These are phyloP conservation scores for Gonapodya sp. DNA, from an alignment of 192 early-diverging fungal genomes.

Conservation along the genomic window DNA sequence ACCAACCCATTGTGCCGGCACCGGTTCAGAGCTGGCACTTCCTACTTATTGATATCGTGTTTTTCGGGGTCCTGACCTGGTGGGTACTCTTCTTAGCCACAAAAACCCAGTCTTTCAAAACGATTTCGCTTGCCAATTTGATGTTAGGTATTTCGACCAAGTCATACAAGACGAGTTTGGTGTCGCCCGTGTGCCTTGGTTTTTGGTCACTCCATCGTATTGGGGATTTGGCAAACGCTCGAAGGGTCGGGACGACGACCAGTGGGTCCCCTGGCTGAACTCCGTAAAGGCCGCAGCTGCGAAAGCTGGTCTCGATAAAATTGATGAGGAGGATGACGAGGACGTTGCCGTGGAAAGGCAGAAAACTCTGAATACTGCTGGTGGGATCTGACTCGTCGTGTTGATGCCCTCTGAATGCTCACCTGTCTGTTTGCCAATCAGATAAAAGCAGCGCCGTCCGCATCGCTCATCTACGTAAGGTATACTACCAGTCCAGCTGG, in stretches of 20 bases:
- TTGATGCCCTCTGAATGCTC: background rate
- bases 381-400: constrained; percentile 12
- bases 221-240: constrained; percentile 43
- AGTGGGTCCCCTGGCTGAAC: constrained; percentile 30
- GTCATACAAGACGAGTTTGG: constrained; percentile 73
- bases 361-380: constrained; percentile 28
- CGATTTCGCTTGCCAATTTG: background rate
- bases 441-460: constrained; percentile 28
- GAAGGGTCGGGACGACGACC: background rate
- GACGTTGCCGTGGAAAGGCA: constrained; percentile 36
- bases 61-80: constrained; percentile 51
- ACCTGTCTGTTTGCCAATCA: background rate
- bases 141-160: background rate
- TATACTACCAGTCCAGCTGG: constrained; percentile 32
- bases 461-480: constrained; percentile 47
- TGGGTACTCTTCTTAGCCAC: too few species aligned
- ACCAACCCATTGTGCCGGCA: constrained; percentile 39
- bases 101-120: constrained; percentile 28
- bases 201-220: constrained; percentile 58
- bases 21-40: constrained; percentile 54
- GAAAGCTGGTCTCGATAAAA: constrained; percentile 13
- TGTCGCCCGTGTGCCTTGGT: constrained; percentile 30
- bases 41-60: constrained; percentile 49
- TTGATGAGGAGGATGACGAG: constrained; percentile 32
- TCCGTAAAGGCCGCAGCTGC: constrained; percentile 17